Conservation (phyloP, 139 green algal species). For the Tetradesmus lagerheimii region DNA sequence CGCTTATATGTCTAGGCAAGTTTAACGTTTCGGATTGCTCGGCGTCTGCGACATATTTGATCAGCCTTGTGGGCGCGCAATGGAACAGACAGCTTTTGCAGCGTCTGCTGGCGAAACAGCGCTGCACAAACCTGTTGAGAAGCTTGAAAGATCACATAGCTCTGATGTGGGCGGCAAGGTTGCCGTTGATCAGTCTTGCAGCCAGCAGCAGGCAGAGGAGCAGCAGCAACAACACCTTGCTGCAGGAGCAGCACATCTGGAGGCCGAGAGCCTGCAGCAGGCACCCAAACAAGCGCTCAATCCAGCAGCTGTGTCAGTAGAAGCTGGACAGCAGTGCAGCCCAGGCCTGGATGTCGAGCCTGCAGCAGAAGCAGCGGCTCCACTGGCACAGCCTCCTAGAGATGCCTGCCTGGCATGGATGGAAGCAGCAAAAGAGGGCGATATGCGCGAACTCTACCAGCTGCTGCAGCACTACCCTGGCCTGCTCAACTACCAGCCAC, state of each 20-base stretch:
- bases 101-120: not conserved
- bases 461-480: not conserved
- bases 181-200: not conserved
- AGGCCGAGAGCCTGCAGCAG: not conserved
- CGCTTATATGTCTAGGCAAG: too few species aligned
- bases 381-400: not conserved
- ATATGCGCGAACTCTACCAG: not conserved
- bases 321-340: not conserved
- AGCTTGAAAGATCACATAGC: not conserved
- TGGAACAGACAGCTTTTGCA: not conserved
- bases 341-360: not conserved
- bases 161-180: not conserved
- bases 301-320: not conserved
- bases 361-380: not conserved
- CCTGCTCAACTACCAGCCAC: conserved; percentile 1
- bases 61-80: not conserved
- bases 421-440: conserved; percentile 30
- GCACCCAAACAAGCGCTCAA: not conserved
- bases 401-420: conserved; percentile 17
- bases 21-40: too few species aligned
- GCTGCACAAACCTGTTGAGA: not conserved
- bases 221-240: not conserved
- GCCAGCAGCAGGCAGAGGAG: not conserved
- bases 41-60: not conserved
- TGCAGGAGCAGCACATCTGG: not conserved